Base-by-base conservation (phyloP, 2,329 filamentous ascomycete genomes). In the Lecanicillium sp. region DNA sequence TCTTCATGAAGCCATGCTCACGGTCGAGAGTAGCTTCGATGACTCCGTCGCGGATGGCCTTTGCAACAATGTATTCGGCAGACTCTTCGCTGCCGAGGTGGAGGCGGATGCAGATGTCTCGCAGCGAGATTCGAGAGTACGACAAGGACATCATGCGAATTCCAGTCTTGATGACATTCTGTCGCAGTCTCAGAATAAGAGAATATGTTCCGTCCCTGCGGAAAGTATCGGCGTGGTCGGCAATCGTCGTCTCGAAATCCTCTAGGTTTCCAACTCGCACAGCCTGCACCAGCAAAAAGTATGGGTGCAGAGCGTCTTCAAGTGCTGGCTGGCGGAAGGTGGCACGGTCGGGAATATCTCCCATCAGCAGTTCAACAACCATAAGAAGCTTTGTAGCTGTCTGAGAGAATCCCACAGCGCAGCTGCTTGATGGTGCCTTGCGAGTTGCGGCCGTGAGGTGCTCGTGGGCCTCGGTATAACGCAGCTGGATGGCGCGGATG, bases 121-220 rank as follows among this genome's bases (percentile, higher is more conserved):
- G 83, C 40, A 98, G 75, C 2, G 90, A 95, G 55, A 98, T 98
- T 46, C 90, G 85, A 43, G 90, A 95, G 70, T 98, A 98, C 15
- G 89, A 95, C 47, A 98, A 72, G 29, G 90, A 96, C 78, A 98
- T 94, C 88, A 96, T 95, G 51, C 92, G 87, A 47, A 98, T 95
- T 49, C 92, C 92, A 4, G 92, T 98, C 73, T 95, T 95, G 78
- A 98, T 96, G 56, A 98, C 92, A 58, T 98, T 98, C 65, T 98
- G 92, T 51, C 92, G 82, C 45, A 98, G 74, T 46, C 92, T 89
- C 46, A 96, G 75, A 52, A 96, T 94, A 42, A 98, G 73, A 9
- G 89, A 94, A 69, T 96, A 96, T 15, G 90, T 96, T 41, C 86
- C 86, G 58, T 98, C 92, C 49, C 84, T 83, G 55, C 87, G 83